Conservation (phyloP, 139 green algal genomes). For the Chlorella vulgaris region DNA sequence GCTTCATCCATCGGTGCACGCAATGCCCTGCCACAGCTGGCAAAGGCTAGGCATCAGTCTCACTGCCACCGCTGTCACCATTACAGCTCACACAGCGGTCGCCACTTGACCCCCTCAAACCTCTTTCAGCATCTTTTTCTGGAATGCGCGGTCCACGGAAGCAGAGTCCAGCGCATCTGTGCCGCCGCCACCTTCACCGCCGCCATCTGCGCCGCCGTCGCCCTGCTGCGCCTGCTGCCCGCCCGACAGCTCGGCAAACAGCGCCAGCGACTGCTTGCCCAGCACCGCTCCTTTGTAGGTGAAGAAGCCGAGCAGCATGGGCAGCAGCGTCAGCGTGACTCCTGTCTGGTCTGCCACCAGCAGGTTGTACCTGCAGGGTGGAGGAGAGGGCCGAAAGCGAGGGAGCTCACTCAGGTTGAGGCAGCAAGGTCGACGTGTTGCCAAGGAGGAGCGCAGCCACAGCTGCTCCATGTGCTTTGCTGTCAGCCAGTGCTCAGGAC, state of each 20-base stretch:
- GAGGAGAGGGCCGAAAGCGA: neutral
- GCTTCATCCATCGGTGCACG: no score
- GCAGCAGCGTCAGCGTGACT: conserved; percentile 83
- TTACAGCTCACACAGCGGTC: no score
- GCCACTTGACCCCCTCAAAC: neutral
- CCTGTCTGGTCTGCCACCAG: conserved; percentile 68
- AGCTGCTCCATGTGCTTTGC: neutral
- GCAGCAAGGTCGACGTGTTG: neutral
- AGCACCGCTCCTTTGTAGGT: conserved; percentile 94
- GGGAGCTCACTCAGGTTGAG: neutral
- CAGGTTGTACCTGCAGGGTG: conserved; percentile 62
- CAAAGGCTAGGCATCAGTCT: no score
- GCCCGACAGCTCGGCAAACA: conserved; percentile 44
- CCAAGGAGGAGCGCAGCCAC: neutral
- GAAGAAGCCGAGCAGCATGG: conserved; percentile 95
- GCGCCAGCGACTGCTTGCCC: conserved; percentile 38
- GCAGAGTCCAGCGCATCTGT: neutral
- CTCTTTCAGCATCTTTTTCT: conserved; percentile 29
- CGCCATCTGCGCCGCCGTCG: neutral
- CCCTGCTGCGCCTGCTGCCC: neutral
- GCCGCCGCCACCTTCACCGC: neutral
- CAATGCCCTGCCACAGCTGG: no score
- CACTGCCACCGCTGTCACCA: no score
- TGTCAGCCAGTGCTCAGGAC: no score
- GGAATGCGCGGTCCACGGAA: conserved; percentile 40